Percentiles rank a stretch among this genome's conserved stretches.
Evolutionary conservation across 148 eudicot species (phyloP).

Genomic region (Rhododendron henanense): DNA sequence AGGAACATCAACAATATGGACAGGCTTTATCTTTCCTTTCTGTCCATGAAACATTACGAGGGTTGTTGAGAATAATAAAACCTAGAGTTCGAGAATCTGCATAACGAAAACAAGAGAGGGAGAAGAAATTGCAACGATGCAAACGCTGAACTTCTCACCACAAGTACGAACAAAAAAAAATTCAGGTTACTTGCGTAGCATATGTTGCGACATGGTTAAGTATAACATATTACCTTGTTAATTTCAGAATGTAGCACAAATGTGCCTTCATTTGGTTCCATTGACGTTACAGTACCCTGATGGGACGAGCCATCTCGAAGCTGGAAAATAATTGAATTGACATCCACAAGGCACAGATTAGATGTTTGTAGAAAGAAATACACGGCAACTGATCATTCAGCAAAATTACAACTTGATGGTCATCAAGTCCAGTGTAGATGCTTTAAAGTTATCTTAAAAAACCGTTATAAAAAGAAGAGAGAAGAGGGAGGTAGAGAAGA

Average conservation of each 20-base stretch:
- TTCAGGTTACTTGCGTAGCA: background rate
- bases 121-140: background rate
- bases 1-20: constrained; percentile 88
- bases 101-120: background rate
- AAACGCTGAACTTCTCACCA: background rate
- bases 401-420: background rate
- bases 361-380: background rate
- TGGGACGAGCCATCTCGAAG: constrained; percentile 88
- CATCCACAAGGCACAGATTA: background rate
- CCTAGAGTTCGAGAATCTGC: background rate
- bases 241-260: constrained; percentile 80
- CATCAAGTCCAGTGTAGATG: background rate
- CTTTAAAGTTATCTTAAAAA: background rate
- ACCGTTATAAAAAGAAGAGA: background rate
- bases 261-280: constrained; percentile 90
- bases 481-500: background rate
- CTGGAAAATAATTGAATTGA: constrained; percentile 30
- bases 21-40: constrained; percentile 73
- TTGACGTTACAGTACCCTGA: constrained; percentile 87
- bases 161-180: background rate
- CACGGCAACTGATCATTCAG: background rate
- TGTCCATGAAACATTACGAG: constrained; percentile 19
- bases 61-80: background rate
- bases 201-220: background rate
- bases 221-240: constrained; percentile 43